A percentile compares a stretch with the other conserved stretches of the same genome.
phyloP scores from a whole-genome alignment of 179 eudicot genomes.

The Spinacia oleracea region DNA sequence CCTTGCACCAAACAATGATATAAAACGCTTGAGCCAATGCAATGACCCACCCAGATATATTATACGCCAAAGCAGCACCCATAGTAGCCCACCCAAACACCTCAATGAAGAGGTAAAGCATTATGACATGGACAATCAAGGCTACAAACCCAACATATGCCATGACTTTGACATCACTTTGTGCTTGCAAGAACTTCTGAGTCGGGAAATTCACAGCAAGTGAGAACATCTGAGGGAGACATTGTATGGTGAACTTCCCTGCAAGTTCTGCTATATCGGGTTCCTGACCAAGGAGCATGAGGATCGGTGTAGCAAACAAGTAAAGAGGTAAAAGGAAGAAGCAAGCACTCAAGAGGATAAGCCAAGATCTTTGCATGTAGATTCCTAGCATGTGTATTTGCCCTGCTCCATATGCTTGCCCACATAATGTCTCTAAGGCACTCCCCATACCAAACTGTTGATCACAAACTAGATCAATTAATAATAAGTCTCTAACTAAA shows the following conservation, averaged over 20 bases:
- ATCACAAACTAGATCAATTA: neutral
- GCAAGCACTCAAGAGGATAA: slow-evolving; percentile 35
- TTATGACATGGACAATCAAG: slow-evolving; percentile 38
- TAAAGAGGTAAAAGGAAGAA: slow-evolving; percentile 35
- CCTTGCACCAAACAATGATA: slow-evolving; percentile 71
- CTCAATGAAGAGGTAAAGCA: slow-evolving; percentile 59
- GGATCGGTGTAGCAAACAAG: slow-evolving; percentile 34
- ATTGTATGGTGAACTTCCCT: slow-evolving; percentile 38
- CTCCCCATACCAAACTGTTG: slow-evolving; percentile 59
- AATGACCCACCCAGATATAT: slow-evolving; percentile 57
- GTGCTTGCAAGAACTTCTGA: slow-evolving; percentile 88
- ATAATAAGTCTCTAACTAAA: neutral
- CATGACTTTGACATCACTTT: slow-evolving; percentile 64
- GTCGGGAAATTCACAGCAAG: slow-evolving; percentile 47
- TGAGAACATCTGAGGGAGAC: slow-evolving; percentile 46
- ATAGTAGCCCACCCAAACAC: slow-evolving; percentile 56
- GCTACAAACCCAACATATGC: slow-evolving; percentile 54
- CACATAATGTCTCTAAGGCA: slow-evolving; percentile 76
- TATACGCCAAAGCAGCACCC: slow-evolving; percentile 69
- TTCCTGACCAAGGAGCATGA: slow-evolving; percentile 44
- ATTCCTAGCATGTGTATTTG: slow-evolving; percentile 51
- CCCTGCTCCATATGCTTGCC: slow-evolving; percentile 57
- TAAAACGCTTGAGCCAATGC: slow-evolving; percentile 57
- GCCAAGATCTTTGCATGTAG: slow-evolving; percentile 55
- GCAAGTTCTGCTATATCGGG: slow-evolving; percentile 40